A percentile compares a stretch with the other conserved stretches of the same genome.
phyloP scores from a whole-genome alignment of 495 filamentous ascomycete species.

The Penicillium canariense region DNA sequence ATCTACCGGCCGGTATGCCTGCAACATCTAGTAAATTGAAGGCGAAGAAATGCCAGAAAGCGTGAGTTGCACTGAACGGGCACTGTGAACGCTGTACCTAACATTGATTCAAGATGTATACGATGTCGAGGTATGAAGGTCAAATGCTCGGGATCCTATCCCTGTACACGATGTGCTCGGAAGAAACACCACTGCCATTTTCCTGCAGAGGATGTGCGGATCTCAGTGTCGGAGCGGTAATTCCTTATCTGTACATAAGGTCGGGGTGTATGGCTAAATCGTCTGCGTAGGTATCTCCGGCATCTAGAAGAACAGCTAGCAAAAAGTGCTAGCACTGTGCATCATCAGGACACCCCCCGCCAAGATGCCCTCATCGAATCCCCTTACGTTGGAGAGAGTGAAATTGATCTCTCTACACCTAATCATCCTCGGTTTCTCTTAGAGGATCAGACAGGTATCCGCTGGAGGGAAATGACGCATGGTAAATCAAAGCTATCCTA shows the following conservation, averaged over 20 bases:
- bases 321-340: not conserved
- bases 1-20: slow-evolving; percentile 17
- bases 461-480: slow-evolving; percentile 6
- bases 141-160: slow-evolving; percentile 34
- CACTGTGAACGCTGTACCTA: not conserved
- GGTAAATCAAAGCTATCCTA: not conserved
- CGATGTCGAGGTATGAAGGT: slow-evolving; percentile 42
- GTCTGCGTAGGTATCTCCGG: slow-evolving; percentile 17
- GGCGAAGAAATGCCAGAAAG: slow-evolving; percentile 26
- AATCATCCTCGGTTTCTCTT: slow-evolving; percentile 3
- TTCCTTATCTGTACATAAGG: not conserved
- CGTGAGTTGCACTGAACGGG: slow-evolving; percentile 14
- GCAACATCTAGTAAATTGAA: slow-evolving; percentile 10
- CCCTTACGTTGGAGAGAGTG: slow-evolving; percentile 4
- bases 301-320: slow-evolving; percentile 24
- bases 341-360: not conserved
- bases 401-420: slow-evolving; percentile 7
- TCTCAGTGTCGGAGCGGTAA: slow-evolving; percentile 35
- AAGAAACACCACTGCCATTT: slow-evolving; percentile 33
- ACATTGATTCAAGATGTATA: slow-evolving; percentile 22
- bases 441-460: not conserved
- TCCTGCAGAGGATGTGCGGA: slow-evolving; percentile 28
- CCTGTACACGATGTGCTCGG: slow-evolving; percentile 34
- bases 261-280: not conserved
- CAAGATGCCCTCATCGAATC: not conserved